A percentile compares a stretch with the other conserved stretches of the same genome.
These are phyloP conservation scores for Dentipellis sp. DNA, from an alignment of 768 basidiomycete genomes.

Conservation along the genomic window DNA sequence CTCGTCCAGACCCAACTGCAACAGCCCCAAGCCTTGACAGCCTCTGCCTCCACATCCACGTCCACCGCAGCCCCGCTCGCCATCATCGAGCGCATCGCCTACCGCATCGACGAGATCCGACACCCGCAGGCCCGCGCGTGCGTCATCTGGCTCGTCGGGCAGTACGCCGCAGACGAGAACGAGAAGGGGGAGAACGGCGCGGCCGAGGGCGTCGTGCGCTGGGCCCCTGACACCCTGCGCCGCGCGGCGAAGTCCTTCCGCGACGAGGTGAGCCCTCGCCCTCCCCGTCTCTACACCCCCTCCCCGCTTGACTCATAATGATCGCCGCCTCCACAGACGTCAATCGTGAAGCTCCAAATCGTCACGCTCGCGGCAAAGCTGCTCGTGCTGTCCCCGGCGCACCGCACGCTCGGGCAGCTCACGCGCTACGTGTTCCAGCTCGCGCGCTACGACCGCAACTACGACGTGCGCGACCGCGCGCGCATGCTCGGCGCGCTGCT, in stretches of 20 bases:
- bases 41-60: constrained; percentile 16
- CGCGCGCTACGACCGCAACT: constrained; percentile 81
- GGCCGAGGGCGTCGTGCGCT: constrained; percentile 50
- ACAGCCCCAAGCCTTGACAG: constrained; percentile 16
- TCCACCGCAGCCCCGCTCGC: constrained; percentile 29
- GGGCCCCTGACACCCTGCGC: constrained; percentile 89
- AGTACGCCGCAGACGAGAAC: constrained; percentile 57
- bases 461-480: constrained; percentile 86
- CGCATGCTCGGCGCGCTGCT: constrained; percentile 72
- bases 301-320: background rate
- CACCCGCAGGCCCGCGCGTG: constrained; percentile 80
- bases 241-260: constrained; percentile 65
- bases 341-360: constrained; percentile 72
- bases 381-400: constrained; percentile 53
- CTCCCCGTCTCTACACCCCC: too few relatives aligned
- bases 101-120: constrained; percentile 67
- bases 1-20: constrained; percentile 66
- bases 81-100: constrained; percentile 75
- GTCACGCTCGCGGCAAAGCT: constrained; percentile 85
- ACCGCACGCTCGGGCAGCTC: constrained; percentile 42
- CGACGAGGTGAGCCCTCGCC: constrained; percentile 44
- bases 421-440: constrained; percentile 70
- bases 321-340: constrained; percentile 29
- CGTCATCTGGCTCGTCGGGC: constrained; percentile 89
- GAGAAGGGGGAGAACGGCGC: constrained; percentile 17